Evolutionary conservation across 23 red algal genomes (phyloP), one percentile per base, ranked within the genome.

Genomic region (Gracilariopsis chorda): DNA sequence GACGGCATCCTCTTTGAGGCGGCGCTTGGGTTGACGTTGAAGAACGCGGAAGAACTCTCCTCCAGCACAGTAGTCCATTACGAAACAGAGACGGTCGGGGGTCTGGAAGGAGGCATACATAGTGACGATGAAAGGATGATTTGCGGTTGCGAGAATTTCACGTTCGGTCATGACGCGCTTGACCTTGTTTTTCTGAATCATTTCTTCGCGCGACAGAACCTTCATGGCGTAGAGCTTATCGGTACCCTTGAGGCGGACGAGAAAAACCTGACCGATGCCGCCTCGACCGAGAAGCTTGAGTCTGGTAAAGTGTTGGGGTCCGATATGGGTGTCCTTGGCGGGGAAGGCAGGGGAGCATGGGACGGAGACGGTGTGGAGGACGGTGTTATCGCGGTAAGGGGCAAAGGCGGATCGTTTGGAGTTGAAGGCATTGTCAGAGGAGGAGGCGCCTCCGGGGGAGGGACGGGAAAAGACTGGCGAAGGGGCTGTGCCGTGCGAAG

Each of bases 71-170:
- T 96, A 96, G 43, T 96, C 94, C 86, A 93, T 96, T 56, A 96
- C 84, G 77, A 96, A 96, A 45, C 76, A 93, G 23, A 96, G 82
- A n/a, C 86, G 60, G 51, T 84, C 71, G 28, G 76, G 52, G n/a
- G 94, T 96, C 86, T 96, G 94, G 63, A 96, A 96, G n/a, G 88
- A 93, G 25, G 94, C 94, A 79, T 85, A 96, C 88, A 96, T 92
- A 39, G 94, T 96, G 52, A 96, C 81, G 36, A 96, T 92, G 42
- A 96, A 96, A 17, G 94, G 94, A 60, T 96, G 94, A 67, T 96
- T 96, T 1, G 90, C 82, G 36, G 94, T 96, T 34, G 88, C 88
- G 40, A 96, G 84, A 51, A 96, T 96, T 64, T 96, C 94, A 11
- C 94, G 46, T 56, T 96, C 94, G 20, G 94, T 96, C 87, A 96